Conservation (phyloP, 1,284 basidiomycete genomes). For the Coriolopsis trogii region DNA sequence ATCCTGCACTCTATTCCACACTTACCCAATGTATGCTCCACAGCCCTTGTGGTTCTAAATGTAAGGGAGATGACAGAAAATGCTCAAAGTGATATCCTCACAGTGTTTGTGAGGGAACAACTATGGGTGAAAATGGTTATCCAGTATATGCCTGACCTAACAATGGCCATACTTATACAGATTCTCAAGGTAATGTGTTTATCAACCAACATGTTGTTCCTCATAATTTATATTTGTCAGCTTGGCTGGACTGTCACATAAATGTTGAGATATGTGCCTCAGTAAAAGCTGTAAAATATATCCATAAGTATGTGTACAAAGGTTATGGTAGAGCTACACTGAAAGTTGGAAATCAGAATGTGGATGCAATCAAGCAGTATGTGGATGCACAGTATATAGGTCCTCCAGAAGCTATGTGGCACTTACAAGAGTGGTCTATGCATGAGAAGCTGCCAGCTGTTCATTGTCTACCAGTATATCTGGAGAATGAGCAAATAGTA, state of each 20-base stretch:
- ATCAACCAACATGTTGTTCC: constrained; percentile 44
- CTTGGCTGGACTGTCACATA: constrained; percentile 46
- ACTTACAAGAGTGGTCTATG: constrained; percentile 29
- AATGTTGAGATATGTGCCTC: constrained; percentile 44
- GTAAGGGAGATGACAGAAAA: constrained; percentile 39
- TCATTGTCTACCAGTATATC: constrained; percentile 36
- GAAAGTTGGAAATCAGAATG: constrained; percentile 24
- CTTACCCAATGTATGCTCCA: constrained; percentile 45
- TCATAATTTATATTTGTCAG: constrained; percentile 35
- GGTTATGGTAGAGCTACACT: constrained; percentile 43
- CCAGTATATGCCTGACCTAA: constrained; percentile 15
- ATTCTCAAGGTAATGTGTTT: constrained; percentile 18
- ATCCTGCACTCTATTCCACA: too few relatives aligned
- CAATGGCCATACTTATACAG: constrained; percentile 35
- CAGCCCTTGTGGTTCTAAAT: constrained; percentile 44
- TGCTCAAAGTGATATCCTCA: constrained; percentile 45
- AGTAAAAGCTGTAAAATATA: constrained; percentile 40
- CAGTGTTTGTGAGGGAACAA: background rate
- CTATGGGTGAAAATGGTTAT: constrained; percentile 5
- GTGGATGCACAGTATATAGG: constrained; percentile 43
- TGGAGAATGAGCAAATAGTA: background rate
- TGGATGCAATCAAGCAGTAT: constrained; percentile 39
- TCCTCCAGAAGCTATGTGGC: constrained; percentile 40
- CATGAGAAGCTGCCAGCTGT: constrained; percentile 40
- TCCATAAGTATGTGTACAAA: constrained; percentile 52